phyloP scores from a whole-genome alignment of 2,329 filamentous ascomycete species.

The Diaporthe humulicola region DNA sequence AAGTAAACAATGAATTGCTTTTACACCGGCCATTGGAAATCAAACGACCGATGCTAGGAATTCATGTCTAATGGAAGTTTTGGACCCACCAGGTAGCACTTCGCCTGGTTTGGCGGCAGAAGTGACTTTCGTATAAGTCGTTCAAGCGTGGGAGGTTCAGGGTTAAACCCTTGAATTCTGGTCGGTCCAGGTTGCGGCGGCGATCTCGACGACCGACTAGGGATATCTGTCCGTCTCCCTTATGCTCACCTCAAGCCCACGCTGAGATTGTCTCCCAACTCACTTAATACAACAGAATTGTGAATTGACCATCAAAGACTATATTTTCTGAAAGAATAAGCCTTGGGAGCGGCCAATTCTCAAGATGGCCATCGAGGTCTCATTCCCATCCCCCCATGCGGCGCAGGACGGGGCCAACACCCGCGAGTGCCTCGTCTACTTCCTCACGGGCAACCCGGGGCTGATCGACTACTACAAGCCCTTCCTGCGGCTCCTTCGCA shows the following conservation, averaged over 20 bases:
- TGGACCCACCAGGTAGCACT: neutral
- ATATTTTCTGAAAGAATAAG: too few relatives aligned
- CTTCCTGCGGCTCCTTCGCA: slow-evolving; percentile 72
- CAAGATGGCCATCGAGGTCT: slow-evolving; percentile 33
- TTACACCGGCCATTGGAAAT: too few relatives aligned
- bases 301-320: too few relatives aligned
- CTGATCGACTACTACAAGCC: slow-evolving; percentile 79
- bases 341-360: neutral
- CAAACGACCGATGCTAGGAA: neutral
- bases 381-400: slow-evolving; percentile 30
- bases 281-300: neutral
- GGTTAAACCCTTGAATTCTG: neutral
- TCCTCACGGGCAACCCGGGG: slow-evolving; percentile 83
- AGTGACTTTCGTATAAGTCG: neutral
- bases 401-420: slow-evolving; percentile 33
- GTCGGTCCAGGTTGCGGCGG: neutral
- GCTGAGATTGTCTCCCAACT: neutral
- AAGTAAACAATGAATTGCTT: neutral
- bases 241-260: neutral
- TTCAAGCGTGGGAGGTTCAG: neutral
- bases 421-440: slow-evolving; percentile 70
- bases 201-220: neutral
- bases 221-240: neutral
- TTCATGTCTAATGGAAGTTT: neutral
- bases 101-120: too few relatives aligned